Evolutionary conservation across 805 yeast species (phyloP).

Genomic region (Metschnikowia cerradonensis): DNA sequence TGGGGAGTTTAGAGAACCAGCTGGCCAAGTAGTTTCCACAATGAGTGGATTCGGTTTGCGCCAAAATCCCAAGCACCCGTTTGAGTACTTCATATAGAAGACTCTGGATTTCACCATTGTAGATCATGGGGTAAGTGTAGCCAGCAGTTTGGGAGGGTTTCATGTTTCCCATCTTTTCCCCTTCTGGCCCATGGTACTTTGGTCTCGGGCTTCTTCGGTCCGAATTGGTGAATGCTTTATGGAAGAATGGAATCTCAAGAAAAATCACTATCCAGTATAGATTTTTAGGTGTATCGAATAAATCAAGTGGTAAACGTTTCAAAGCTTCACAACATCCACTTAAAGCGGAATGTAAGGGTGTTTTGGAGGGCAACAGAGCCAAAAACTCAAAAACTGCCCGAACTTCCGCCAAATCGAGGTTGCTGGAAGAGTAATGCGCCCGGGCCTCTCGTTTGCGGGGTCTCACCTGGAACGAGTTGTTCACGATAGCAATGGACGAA

Average conservation of each 20-base stretch:
- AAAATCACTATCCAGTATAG: constrained; percentile 61
- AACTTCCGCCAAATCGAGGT: constrained; percentile 48
- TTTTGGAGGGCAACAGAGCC: constrained; percentile 51
- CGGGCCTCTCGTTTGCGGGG: constrained; percentile 17
- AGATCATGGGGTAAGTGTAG: constrained; percentile 23
- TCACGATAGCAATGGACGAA: constrained; percentile 43
- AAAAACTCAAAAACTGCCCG: constrained; percentile 44
- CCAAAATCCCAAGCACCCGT: constrained; percentile 62
- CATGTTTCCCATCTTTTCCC: neutral
- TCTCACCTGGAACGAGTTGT: constrained; percentile 48
- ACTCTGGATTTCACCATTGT: constrained; percentile 49
- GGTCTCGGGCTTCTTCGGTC: constrained; percentile 11
- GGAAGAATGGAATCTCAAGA: constrained; percentile 63
- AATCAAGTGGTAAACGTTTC: constrained; percentile 40
- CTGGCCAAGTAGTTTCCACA: constrained; percentile 43
- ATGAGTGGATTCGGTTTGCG: constrained; percentile 42
- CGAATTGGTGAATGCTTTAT: constrained; percentile 41
- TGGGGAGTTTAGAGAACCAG: constrained; percentile 51
- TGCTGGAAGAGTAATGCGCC: constrained; percentile 42
- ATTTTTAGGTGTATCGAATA: constrained; percentile 37
- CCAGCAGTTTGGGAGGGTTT: neutral
- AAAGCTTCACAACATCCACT: constrained; percentile 49
- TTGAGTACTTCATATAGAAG: constrained; percentile 68
- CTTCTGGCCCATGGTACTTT: neutral
- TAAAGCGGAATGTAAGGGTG: constrained; percentile 57